A percentile compares a stretch with the other conserved stretches of the same genome.
phyloP scores from a whole-genome alignment of 345 rosid genomes.

The Moricandia arvensis region DNA sequence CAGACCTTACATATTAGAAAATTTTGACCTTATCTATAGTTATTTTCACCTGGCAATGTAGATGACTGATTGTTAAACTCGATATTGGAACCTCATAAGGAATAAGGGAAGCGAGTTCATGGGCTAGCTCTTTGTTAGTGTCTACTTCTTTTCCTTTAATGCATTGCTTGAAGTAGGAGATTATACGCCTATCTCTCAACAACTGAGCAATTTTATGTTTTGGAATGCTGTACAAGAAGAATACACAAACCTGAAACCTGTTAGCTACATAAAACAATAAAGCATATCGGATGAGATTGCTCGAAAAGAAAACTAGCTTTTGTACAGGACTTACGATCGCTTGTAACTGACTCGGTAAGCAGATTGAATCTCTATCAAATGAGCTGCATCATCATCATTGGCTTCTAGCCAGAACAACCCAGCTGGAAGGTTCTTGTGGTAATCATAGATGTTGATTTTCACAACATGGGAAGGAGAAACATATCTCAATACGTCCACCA shows the following conservation, averaged over 20 bases:
- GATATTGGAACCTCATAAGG: constrained; percentile 89
- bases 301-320: constrained; percentile 6
- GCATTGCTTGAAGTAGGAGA: constrained; percentile 89
- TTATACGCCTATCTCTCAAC: constrained; percentile 63
- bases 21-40: not conserved
- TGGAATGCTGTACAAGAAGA: not conserved
- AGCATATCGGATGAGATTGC: not conserved
- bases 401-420: constrained; percentile 77
- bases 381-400: constrained; percentile 37
- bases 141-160: constrained; percentile 56
- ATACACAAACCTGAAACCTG: not conserved
- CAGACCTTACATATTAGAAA: constrained; percentile 3
- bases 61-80: constrained; percentile 72
- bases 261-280: not conserved
- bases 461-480: constrained; percentile 80
- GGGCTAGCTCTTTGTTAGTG: constrained; percentile 78
- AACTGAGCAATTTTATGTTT: too few relatives aligned
- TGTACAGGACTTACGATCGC: constrained; percentile 62
- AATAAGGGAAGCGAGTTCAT: constrained; percentile 75
- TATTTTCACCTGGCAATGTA: constrained; percentile 65
- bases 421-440: constrained; percentile 72
- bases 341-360: constrained; percentile 63
- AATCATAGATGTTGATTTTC: constrained; percentile 71
- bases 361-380: constrained; percentile 68
- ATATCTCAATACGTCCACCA: constrained; percentile 71